Conservation (phyloP, 163 green algal species). For the Scenedesmus sp. region DNA sequence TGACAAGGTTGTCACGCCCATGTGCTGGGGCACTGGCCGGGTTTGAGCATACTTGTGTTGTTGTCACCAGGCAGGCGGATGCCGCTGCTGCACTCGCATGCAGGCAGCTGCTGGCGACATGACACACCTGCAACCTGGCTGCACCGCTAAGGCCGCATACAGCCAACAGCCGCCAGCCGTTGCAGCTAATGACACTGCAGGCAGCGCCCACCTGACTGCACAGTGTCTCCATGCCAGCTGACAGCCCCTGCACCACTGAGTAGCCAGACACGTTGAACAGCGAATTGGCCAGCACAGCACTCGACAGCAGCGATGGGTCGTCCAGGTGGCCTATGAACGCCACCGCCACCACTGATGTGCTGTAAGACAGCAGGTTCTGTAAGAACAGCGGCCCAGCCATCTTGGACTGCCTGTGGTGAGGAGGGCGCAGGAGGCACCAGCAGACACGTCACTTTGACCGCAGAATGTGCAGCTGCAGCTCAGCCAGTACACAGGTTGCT, state of each 20-base stretch:
- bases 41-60: no score
- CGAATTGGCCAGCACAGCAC: constrained; percentile 46
- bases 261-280: constrained; percentile 73
- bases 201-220: constrained; percentile 60
- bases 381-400: constrained; percentile 53
- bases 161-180: background rate
- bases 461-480: background rate
- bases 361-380: constrained; percentile 64
- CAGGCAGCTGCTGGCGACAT: background rate
- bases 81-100: background rate
- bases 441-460: background rate
- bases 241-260: constrained; percentile 62
- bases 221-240: constrained; percentile 69
- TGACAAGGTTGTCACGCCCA: no score
- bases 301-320: constrained; percentile 53
- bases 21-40: no score
- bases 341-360: constrained; percentile 47
- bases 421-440: background rate
- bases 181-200: no score
- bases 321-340: constrained; percentile 64
- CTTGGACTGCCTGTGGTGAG: constrained; percentile 31
- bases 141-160: background rate
- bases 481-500: background rate
- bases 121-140: background rate
- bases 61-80: no score